Base-by-base conservation (phyloP, 1,284 basidiomycete species). In the Sphagnurus paluster region DNA sequence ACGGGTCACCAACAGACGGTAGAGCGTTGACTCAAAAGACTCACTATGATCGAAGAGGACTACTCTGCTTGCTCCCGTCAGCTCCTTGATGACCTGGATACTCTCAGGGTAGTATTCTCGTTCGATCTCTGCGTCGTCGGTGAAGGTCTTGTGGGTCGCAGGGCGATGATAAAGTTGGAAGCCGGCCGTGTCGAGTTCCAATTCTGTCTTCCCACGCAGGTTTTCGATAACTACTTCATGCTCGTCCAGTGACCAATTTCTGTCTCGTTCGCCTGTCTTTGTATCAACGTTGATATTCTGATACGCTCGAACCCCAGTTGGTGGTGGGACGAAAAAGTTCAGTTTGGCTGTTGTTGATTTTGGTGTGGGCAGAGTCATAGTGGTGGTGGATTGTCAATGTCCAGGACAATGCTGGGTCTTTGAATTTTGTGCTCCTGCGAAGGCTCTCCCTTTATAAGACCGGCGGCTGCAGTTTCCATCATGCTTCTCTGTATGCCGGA, bases 11-110 rank as follows among this genome's bases (percentile, higher is more conserved):
- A 35, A 33, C n/a, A 33, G 5, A 17, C 7, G 23, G 19, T 3
- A 8, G 2, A 29, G n/a, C 5, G 13, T 13, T n/a, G 11, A n/a
- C n/a, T n/a, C n/a, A 4, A 17, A 24, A 14, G 20, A 69, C 79
- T 57, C 48, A 82, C 80, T 85, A 60, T 84, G 81, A 56, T 85
- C 82, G 54, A 84, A 85, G 19, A 81, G 45, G 9, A 81, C 77
- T 10, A 79, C 77, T 24, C 72, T 68, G 45, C 68, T 78, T 0
- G 82, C 82, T 1, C 83, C 82, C 0, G 81, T 83, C 5, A 80
- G 52, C 53, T 76, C 62, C 67, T 85, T 85, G 41, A 84, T 66
- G 30, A 84, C 64, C 58, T 76, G 75, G 26, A 71, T 69, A 50
- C 76, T 77, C 64, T 87, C 82, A 0, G 75, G 71, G 53, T 84